Percentiles rank a stretch among this genome's conserved stretches.
These are phyloP conservation scores for Ampelocalamus luodianensis DNA, from an alignment of 176 grass and related monocot species.

Conservation along the genomic window DNA sequence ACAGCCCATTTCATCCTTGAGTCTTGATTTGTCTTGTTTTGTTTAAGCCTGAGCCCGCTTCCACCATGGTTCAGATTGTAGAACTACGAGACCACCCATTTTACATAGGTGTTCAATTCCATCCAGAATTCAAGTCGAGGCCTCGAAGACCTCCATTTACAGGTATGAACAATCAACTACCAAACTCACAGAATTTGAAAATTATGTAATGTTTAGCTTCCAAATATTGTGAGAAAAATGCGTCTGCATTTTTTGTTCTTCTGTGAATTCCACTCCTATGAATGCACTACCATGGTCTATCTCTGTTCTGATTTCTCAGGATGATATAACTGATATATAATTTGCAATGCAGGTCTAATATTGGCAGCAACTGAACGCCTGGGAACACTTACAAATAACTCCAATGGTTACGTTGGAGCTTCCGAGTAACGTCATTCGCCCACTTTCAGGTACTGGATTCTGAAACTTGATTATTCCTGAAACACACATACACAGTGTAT, in stretches of 20 bases:
- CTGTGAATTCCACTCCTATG: not conserved
- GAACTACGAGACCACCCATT: constrained; percentile 81
- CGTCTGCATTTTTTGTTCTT: not conserved
- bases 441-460: not conserved
- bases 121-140: constrained; percentile 97
- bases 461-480: not conserved
- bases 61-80: constrained; percentile 63
- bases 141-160: constrained; percentile 84
- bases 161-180: constrained; percentile 48
- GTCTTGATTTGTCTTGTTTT: constrained; percentile 13
- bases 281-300: not conserved
- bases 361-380: constrained; percentile 76
- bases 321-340: not conserved
- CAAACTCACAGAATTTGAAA: not conserved
- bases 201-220: not conserved
- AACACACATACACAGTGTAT: not conserved
- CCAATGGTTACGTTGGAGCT: constrained; percentile 44
- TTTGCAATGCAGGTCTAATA: constrained; percentile 73
- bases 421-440: constrained; percentile 29
- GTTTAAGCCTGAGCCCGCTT: constrained; percentile 30
- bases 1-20: too few species aligned
- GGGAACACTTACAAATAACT: constrained; percentile 36
- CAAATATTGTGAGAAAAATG: not conserved
- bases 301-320: not conserved
- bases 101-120: constrained; percentile 92